Evolutionary conservation across 805 yeast genomes (phyloP).

Genomic region (Hanseniaspora lachancei): DNA sequence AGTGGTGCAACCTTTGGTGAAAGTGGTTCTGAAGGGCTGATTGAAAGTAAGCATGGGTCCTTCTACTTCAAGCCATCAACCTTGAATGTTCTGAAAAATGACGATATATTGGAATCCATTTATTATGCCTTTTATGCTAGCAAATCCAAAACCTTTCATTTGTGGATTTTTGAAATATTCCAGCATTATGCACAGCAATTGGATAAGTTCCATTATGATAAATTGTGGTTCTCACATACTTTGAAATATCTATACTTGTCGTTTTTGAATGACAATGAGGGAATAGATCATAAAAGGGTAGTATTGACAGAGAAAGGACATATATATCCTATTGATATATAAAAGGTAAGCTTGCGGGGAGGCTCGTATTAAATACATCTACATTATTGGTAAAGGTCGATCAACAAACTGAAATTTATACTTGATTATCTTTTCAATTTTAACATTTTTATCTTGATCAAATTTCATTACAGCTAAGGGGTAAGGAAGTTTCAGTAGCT

Average conservation of each 20-base stretch:
- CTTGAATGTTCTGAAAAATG: conserved; percentile 77
- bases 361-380: conserved; percentile 14
- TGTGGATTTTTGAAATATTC: conserved; percentile 84
- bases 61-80: conserved; percentile 59
- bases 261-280: conserved; percentile 45
- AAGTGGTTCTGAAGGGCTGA: not conserved
- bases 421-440: conserved; percentile 46
- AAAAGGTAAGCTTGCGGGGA: too few relatives aligned
- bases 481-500: conserved; percentile 42
- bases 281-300: conserved; percentile 48
- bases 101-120: conserved; percentile 84
- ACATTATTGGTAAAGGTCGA: conserved; percentile 71
- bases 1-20: conserved; percentile 23
- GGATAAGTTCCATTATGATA: not conserved
- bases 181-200: conserved; percentile 37
- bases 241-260: conserved; percentile 70
- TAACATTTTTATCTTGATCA: conserved; percentile 23
- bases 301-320: conserved; percentile 60
- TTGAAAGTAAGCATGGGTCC: conserved; percentile 32
- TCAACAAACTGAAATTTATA: conserved; percentile 49
- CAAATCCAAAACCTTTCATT: conserved; percentile 64
- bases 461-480: conserved; percentile 54
- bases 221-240: conserved; percentile 75
- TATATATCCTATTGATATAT: conserved; percentile 37
- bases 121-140: conserved; percentile 70